Conservation (phyloP, 2,329 filamentous ascomycete genomes). For the Cadophora sp. region DNA sequence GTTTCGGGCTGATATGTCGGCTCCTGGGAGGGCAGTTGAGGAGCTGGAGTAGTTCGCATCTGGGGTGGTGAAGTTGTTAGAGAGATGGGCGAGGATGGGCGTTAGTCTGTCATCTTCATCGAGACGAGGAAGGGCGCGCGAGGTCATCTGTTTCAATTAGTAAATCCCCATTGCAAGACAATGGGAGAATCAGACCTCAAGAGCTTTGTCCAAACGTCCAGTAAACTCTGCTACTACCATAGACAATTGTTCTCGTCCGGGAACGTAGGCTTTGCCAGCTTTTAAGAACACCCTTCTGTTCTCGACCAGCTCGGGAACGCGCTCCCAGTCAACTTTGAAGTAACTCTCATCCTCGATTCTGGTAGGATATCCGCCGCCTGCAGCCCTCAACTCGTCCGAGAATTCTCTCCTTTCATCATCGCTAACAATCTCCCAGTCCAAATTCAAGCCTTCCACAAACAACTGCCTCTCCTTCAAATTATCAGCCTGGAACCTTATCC, state of each 20-base stretch:
- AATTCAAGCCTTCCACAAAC: slow-evolving; percentile 78
- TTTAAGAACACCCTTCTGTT: slow-evolving; percentile 76
- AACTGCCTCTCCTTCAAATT: slow-evolving; percentile 73
- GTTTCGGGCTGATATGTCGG: slow-evolving; percentile 77
- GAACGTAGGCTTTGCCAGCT: slow-evolving; percentile 89
- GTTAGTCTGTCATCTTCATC: slow-evolving; percentile 94
- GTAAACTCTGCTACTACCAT: slow-evolving; percentile 92
- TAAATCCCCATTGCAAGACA: not conserved
- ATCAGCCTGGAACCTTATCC: slow-evolving; percentile 80
- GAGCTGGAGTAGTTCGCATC: slow-evolving; percentile 80
- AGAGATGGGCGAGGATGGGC: slow-evolving; percentile 80
- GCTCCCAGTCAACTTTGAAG: slow-evolving; percentile 97
- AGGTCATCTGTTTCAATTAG: slow-evolving; percentile 68
- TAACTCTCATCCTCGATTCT: slow-evolving; percentile 80
- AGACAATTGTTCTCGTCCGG: slow-evolving; percentile 82
- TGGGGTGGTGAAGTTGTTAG: slow-evolving; percentile 92
- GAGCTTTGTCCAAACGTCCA: slow-evolving; percentile 75
- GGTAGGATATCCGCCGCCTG: slow-evolving; percentile 45
- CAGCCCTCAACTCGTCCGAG: slow-evolving; percentile 45
- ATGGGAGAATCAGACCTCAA: slow-evolving; percentile 67
- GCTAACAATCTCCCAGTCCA: slow-evolving; percentile 84
- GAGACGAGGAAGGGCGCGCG: slow-evolving; percentile 87
- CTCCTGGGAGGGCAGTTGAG: slow-evolving; percentile 69
- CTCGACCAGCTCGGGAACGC: slow-evolving; percentile 90
- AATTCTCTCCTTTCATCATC: slow-evolving; percentile 73